These are phyloP conservation scores for Tagetes patula DNA, from an alignment of 129 eudicot genomes.

Conservation along the genomic window DNA sequence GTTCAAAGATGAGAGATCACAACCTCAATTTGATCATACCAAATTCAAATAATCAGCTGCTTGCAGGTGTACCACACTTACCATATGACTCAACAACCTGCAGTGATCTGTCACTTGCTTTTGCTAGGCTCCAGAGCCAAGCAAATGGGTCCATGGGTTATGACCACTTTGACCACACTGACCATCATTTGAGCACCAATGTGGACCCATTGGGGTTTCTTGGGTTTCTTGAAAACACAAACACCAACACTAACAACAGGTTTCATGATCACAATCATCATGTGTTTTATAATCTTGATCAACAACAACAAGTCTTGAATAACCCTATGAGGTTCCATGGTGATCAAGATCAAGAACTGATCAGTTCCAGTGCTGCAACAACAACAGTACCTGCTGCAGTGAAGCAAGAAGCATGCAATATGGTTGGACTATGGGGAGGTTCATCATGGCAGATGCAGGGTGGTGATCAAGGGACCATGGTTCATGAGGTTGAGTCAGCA, in stretches of 20 bases:
- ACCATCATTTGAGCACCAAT: conserved; percentile 10
- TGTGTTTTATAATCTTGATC: conserved; percentile 30
- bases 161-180: conserved; percentile 40
- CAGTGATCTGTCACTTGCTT: conserved; percentile 64
- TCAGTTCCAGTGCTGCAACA: conserved; percentile 26
- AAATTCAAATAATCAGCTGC: conserved; percentile 31
- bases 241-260: background rate
- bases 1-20: conserved; percentile 34
- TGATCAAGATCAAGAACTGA: conserved; percentile 27
- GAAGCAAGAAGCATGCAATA: conserved; percentile 56
- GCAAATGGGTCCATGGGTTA: conserved; percentile 41
- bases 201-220: conserved; percentile 39
- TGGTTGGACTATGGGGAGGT: conserved; percentile 57
- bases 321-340: conserved; percentile 20
- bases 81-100: conserved; percentile 59
- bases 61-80: conserved; percentile 33
- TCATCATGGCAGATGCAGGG: conserved; percentile 62
- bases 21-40: conserved; percentile 38
- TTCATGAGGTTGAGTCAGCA: conserved; percentile 45
- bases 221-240: conserved; percentile 42
- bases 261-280: conserved; percentile 33
- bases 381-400: conserved; percentile 43
- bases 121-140: conserved; percentile 67
- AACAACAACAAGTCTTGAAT: conserved; percentile 26
- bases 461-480: conserved; percentile 43